Evolutionary conservation across 202 grass and related monocot species (phyloP), one percentile per base, ranked within the genome.

Genomic region (Eragrostis tef): DNA sequence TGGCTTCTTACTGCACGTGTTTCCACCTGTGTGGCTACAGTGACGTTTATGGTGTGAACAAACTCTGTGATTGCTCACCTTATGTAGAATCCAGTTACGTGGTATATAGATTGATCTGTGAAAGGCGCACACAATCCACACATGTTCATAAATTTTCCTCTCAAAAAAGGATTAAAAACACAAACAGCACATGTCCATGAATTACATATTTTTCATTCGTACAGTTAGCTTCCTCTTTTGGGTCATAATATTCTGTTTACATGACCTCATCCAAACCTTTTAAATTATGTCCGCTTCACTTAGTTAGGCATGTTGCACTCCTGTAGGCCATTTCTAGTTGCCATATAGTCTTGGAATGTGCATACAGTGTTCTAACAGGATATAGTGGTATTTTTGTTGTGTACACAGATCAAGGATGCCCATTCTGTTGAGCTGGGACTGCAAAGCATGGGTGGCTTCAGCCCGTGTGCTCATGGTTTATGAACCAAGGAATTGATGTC

Each of bases 371-470:
- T 86, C 59, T 76, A 74, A 63, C 7, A 69, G 31, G 25, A 62
- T 68, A 47, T 11, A 63, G 11, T 56, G 41, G 22, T 48, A 6
- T 44, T 64, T 70, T 73, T 57, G 13, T 31, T 74, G 13, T 79
- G 51, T 79, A 54, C 72, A n/a, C 82, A 90, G 91, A 81, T 86
- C 7, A 63, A 88, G 70, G 81, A 88, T 75, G 46, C 27, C 67
- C 73, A 68, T 79, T 71, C 79, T 52, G 26, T 70, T 78, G 75
- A 72, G 46, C 21, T 78, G 73, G 79, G 41, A 83, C 47, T 66
- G 51, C 67, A 81, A 88, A 83, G 34, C 58, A 53, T 53, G 74
- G 65, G 48, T 53, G 45, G 19, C 64, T 85, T 78, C 45, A 57
- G 71, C 63, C 53, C 59, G 43, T 81, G 47, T 54, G 54, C 52